These are phyloP conservation scores for Rhododendron molle DNA, from an alignment of 148 eudicot genomes.

Conservation along the genomic window DNA sequence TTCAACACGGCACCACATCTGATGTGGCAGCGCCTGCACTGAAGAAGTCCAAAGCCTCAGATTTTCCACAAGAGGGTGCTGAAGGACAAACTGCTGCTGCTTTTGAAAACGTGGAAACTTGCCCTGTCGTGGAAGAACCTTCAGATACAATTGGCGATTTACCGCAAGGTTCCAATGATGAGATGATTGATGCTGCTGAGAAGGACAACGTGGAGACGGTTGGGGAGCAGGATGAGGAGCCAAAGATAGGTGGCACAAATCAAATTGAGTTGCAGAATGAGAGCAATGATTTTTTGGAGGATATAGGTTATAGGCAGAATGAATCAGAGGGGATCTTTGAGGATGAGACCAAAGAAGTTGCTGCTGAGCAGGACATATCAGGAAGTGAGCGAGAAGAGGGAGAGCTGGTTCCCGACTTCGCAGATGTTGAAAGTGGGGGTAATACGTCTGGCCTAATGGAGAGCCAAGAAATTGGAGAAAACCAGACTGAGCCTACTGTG, in stretches of 20 bases:
- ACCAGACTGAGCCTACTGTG: constrained; percentile 32
- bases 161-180: constrained; percentile 42
- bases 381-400: constrained; percentile 75
- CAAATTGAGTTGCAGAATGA: constrained; percentile 39
- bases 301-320: constrained; percentile 32
- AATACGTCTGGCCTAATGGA: constrained; percentile 23
- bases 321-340: constrained; percentile 35
- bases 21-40: constrained; percentile 37
- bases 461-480: constrained; percentile 39
- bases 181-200: constrained; percentile 33
- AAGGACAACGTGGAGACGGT: constrained; percentile 43
- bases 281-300: constrained; percentile 33
- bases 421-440: constrained; percentile 45
- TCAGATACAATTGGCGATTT: constrained; percentile 37
- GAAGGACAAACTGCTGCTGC: constrained; percentile 28
- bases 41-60: constrained; percentile 64
- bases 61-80: constrained; percentile 38
- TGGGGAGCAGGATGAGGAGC: constrained; percentile 43
- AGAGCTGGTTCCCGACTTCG: constrained; percentile 47
- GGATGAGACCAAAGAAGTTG: constrained; percentile 26
- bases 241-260: constrained; percentile 23
- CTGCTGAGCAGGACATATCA: constrained; percentile 39
- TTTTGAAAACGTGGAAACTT: constrained; percentile 32
- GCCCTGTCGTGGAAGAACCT: constrained; percentile 36
- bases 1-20: constrained; percentile 27